Base-by-base conservation (phyloP, 164 flowering plant genomes). In the Malania oleifera region DNA sequence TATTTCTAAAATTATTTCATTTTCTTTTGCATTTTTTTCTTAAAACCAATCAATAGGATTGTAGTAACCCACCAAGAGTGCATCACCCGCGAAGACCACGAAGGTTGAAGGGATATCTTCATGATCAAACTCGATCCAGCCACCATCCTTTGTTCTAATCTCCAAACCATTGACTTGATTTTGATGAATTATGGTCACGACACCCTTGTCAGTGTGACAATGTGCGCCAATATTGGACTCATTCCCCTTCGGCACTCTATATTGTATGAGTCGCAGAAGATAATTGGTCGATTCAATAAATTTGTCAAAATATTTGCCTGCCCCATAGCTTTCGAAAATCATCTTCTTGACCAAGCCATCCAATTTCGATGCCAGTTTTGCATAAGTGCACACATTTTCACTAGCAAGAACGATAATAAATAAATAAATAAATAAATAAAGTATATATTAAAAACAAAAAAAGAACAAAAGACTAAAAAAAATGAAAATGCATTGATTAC, bases 71-170 rank as follows among this genome's bases (percentile, higher is more conserved):
- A 76, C 80, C 75, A 54, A 45, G 26, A 65, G 23, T 38, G 65
- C 69, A 38, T 77, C 81, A 12, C 77, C 82, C 0, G 75, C 73
- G 63, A 77, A 64, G 70, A 74, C 65, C 0, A 74, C 15, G 35
- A 69, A 77, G 17, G 75, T 50, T 5, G 62, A 51, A 35, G 76
- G 67, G 0, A 70, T 50, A 17, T n/a, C n/a, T n/a, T n/a, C n/a
- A n/a, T 58, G 68, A 10, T 67, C 57, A 5, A 62, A 11, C 17
- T 9, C 37, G 10, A 74, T 62, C 82, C 82, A 74, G 10, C 70
- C 43, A 10, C 65, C 79, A 34, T 72, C 69, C 18, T 60, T 69
- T 2, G 73, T 20, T 52, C 41, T 38, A 9, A 64, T 27, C 47
- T 60, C 58, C 22, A 64, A 22, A 10, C 66, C 69, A 12, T 35